Conservation (phyloP, 192 early-diverging fungal genomes). For the Backusella tuberculispora region DNA sequence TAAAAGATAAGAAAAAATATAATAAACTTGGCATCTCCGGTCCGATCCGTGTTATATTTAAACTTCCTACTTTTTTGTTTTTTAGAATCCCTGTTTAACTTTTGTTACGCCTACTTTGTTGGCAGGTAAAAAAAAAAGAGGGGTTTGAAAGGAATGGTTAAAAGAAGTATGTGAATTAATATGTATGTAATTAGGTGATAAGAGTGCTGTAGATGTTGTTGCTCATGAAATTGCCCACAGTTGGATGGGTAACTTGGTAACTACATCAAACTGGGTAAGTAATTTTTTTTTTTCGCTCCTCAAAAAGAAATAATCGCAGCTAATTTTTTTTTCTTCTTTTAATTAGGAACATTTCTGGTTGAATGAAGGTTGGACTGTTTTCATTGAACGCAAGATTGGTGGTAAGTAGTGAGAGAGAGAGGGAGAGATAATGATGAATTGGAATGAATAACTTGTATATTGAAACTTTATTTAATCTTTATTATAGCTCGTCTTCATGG, state of each 20-base stretch:
- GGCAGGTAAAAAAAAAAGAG: constrained; percentile 54
- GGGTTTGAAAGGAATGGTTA: background rate
- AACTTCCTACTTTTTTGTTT: constrained; percentile 12
- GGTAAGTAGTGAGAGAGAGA: constrained; percentile 31
- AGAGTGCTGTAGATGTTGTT: constrained; percentile 90
- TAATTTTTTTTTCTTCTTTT: background rate
- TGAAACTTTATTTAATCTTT: background rate
- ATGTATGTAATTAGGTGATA: constrained; percentile 59
- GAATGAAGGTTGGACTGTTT: constrained; percentile 96
- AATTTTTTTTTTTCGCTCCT: background rate
- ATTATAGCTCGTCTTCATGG: constrained; percentile 64
- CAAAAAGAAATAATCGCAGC: background rate
- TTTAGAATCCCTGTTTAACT: constrained; percentile 95
- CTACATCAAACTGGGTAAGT: constrained; percentile 71
- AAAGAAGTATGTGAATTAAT: background rate
- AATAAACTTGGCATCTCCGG: background rate
- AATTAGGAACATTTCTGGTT: constrained; percentile 77
- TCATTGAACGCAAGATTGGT: constrained; percentile 90
- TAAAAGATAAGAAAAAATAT: constrained; percentile 29
- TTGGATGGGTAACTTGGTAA: constrained; percentile 92
- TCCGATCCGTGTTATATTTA: constrained; percentile 5
- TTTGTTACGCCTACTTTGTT: constrained; percentile 98
- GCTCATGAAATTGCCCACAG: constrained; percentile 94
- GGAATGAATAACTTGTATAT: background rate
- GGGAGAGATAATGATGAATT: too few species aligned